Conservation (phyloP, 2,329 filamentous ascomycete species). For the Ceratocystis cacaofunesta region DNA sequence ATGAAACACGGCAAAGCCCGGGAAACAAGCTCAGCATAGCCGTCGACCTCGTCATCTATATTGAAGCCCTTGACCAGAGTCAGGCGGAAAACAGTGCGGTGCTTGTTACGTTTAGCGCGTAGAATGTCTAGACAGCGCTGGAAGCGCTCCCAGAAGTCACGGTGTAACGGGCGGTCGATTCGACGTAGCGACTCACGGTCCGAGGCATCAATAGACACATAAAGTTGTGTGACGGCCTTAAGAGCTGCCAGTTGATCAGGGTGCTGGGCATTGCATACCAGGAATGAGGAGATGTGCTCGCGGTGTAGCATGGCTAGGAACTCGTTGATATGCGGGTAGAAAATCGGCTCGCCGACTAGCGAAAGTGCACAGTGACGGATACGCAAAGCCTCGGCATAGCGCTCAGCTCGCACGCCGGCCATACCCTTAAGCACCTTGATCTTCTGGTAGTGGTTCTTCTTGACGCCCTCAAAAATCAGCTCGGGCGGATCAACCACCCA, state of each 20-base stretch:
- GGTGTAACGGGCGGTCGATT: slow-evolving; percentile 82
- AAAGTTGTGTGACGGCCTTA: slow-evolving; percentile 80
- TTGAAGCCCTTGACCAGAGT: slow-evolving; percentile 98
- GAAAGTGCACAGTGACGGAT: slow-evolving; percentile 87
- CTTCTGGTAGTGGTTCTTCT: slow-evolving; percentile 86
- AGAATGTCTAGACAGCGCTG: slow-evolving; percentile 80
- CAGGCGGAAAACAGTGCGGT: slow-evolving; percentile 85
- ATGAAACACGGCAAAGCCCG: slow-evolving; percentile 80
- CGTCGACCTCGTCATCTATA: slow-evolving; percentile 78
- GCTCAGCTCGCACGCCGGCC: slow-evolving; percentile 78
- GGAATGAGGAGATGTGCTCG: slow-evolving; percentile 80
- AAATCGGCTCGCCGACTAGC: slow-evolving; percentile 93
- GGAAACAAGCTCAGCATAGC: slow-evolving; percentile 80
- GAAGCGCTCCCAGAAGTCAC: slow-evolving; percentile 97
- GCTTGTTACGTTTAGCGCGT: slow-evolving; percentile 63
- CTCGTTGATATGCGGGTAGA: slow-evolving; percentile 94
- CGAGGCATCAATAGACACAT: slow-evolving; percentile 89
- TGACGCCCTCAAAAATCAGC: slow-evolving; percentile 78
- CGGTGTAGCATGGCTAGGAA: slow-evolving; percentile 70
- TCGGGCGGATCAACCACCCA: slow-evolving; percentile 90
- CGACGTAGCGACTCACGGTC: slow-evolving; percentile 75
- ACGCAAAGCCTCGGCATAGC: slow-evolving; percentile 82
- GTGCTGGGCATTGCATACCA: slow-evolving; percentile 95
- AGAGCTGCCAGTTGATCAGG: slow-evolving; percentile 75
- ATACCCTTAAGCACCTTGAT: slow-evolving; percentile 95